These are phyloP conservation scores for Corymbia citriodora DNA, from an alignment of 441 rosid species.

Conservation along the genomic window DNA sequence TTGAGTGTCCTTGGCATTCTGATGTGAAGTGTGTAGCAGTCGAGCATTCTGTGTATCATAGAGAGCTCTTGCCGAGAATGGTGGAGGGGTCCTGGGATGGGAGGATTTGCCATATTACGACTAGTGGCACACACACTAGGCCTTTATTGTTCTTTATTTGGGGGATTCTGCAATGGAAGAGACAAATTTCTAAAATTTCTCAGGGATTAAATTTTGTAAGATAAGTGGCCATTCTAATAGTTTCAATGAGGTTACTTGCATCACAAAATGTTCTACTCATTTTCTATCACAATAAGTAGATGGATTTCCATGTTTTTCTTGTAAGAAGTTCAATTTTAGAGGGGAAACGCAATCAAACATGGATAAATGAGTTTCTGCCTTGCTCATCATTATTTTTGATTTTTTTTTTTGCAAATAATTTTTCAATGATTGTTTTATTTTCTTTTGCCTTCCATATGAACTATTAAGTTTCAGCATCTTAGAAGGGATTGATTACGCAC, in stretches of 20 bases:
- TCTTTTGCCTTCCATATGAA: background rate
- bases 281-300: background rate
- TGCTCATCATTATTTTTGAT: background rate
- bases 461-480: background rate
- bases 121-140: constrained; percentile 65
- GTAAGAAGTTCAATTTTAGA: background rate
- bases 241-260: background rate
- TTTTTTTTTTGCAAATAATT: background rate
- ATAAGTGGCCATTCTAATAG: background rate
- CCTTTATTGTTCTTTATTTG: background rate
- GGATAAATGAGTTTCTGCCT: background rate
- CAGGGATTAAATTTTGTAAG: background rate
- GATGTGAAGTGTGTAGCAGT: constrained; percentile 74
- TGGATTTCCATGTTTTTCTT: background rate
- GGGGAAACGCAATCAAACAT: background rate
- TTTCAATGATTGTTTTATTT: background rate
- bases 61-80: constrained; percentile 83
- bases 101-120: constrained; percentile 52
- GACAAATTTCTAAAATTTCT: background rate
- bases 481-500: background rate
- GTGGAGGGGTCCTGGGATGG: constrained; percentile 63
- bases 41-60: constrained; percentile 79
- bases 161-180: background rate
- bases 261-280: background rate
- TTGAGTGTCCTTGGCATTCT: constrained; percentile 6